These are phyloP conservation scores for Aspergillus luchuensis DNA, from an alignment of 2,329 filamentous ascomycete genomes.

Conservation along the genomic window DNA sequence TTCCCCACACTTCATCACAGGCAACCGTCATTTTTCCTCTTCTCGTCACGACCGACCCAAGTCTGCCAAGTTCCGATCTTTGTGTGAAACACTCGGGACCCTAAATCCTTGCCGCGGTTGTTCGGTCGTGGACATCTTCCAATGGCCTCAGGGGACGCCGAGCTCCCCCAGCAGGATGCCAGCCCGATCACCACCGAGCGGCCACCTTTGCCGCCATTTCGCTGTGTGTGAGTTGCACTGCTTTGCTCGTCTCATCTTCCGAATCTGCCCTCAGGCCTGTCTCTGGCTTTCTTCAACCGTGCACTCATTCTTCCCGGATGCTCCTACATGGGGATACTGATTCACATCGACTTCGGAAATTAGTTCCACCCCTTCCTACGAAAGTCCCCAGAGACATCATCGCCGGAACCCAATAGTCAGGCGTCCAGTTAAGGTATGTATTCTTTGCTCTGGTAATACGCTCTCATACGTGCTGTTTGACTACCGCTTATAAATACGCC, in stretches of 20 bases:
- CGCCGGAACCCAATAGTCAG: conserved; percentile 61
- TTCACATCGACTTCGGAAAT: not conserved
- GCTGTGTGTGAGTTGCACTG: conserved; percentile 30
- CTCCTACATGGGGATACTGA: not conserved
- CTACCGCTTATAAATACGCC: not conserved
- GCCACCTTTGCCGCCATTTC: conserved; percentile 22
- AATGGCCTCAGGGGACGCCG: conserved; percentile 28
- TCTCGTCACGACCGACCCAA: not conserved
- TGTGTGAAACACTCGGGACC: conserved; percentile 1
- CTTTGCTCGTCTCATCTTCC: not conserved
- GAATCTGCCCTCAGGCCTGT: not conserved
- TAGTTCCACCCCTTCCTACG: conserved; percentile 61
- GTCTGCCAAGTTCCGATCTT: not conserved
- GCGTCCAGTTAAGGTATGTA: conserved; percentile 61
- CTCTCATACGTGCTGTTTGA: not conserved
- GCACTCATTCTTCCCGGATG: too few species aligned
- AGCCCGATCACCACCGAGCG: conserved; percentile 18
- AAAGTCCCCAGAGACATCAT: conserved; percentile 67
- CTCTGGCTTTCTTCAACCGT: not conserved
- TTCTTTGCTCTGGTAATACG: not conserved
- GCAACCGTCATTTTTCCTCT: conserved; percentile 19
- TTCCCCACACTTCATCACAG: conserved; percentile 26
- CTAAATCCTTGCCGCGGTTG: not conserved
- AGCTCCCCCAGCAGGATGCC: conserved; percentile 21
- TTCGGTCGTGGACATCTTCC: conserved; percentile 14